phyloP scores from a whole-genome alignment of 2,329 filamentous ascomycete species.

The Fusarium miscanthi region DNA sequence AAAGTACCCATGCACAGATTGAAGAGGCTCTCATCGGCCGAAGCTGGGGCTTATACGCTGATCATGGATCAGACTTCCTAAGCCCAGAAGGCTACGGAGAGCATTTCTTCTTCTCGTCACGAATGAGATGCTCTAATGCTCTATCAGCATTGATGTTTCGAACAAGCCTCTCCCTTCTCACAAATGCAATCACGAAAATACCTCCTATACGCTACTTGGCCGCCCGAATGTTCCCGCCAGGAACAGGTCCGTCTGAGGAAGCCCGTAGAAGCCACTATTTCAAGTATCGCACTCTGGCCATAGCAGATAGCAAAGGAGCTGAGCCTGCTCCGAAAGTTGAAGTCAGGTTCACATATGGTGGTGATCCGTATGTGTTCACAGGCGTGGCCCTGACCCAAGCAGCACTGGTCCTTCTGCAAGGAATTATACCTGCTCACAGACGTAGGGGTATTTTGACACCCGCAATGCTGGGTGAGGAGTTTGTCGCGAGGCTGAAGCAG shows the following conservation, averaged over 20 bases:
- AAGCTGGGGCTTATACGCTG: conserved; percentile 25
- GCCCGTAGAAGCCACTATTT: conserved; percentile 21
- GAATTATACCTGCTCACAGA: conserved; percentile 12
- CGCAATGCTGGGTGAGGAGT: conserved; percentile 30
- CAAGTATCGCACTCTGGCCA: conserved; percentile 24
- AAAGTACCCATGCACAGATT: conserved; percentile 23
- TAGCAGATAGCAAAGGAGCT: conserved; percentile 11
- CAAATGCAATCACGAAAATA: conserved; percentile 11
- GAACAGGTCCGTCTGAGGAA: conserved; percentile 31
- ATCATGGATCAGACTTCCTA: neutral
- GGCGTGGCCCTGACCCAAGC: conserved; percentile 34
- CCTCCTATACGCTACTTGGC: conserved; percentile 20
- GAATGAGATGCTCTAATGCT: conserved; percentile 5
- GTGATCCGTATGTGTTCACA: conserved; percentile 37
- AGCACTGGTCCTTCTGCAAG: conserved; percentile 32
- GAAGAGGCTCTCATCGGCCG: conserved; percentile 32
- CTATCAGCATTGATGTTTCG: conserved; percentile 7
- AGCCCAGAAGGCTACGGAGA: conserved; percentile 1
- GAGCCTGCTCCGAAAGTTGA: neutral
- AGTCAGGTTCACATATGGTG: conserved; percentile 27
- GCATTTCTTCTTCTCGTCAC: conserved; percentile 15
- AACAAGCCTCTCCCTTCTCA: conserved; percentile 9
- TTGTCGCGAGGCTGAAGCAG: conserved; percentile 18
- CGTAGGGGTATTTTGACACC: conserved; percentile 35
- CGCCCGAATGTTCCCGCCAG: conserved; percentile 24